These are phyloP conservation scores for Saccharomycopsis capsularis DNA, from an alignment of 805 yeast species.

Conservation along the genomic window DNA sequence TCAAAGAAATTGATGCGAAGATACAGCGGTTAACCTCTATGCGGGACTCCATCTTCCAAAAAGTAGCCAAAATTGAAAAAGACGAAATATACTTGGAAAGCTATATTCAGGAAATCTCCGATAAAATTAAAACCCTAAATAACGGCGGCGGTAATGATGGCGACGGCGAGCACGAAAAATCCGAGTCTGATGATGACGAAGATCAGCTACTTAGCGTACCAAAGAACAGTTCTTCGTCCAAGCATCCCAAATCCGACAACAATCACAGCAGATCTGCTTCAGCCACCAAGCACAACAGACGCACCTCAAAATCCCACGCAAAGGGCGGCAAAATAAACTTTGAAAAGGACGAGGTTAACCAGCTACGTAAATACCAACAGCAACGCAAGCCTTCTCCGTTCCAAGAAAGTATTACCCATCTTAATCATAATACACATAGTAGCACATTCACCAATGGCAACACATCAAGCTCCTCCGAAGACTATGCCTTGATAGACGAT, in stretches of 20 bases:
- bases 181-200: neutral
- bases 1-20: slow-evolving; percentile 54
- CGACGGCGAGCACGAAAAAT: slow-evolving; percentile 8
- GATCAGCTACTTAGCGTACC: too few relatives aligned
- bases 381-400: too few relatives aligned
- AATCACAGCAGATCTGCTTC: slow-evolving; percentile 12
- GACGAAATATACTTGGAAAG: slow-evolving; percentile 51
- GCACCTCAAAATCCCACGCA: too few relatives aligned
- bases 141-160: too few relatives aligned
- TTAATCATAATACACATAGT: neutral
- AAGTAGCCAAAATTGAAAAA: slow-evolving; percentile 54
- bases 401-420: too few relatives aligned
- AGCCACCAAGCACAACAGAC: neutral
- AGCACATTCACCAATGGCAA: neutral
- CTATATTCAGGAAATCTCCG: slow-evolving; percentile 37
- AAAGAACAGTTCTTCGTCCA: too few relatives aligned
- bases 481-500: slow-evolving; percentile 19
- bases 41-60: slow-evolving; percentile 49
- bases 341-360: neutral
- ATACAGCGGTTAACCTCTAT: slow-evolving; percentile 43
- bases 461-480: too few relatives aligned
- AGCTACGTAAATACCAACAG: too few relatives aligned
- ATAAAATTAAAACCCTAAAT: slow-evolving; percentile 31
- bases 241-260: neutral
- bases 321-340: too few relatives aligned